These are phyloP conservation scores for Crithidia acanthocephali DNA, from an alignment of 208 protist species.

Conservation along the genomic window DNA sequence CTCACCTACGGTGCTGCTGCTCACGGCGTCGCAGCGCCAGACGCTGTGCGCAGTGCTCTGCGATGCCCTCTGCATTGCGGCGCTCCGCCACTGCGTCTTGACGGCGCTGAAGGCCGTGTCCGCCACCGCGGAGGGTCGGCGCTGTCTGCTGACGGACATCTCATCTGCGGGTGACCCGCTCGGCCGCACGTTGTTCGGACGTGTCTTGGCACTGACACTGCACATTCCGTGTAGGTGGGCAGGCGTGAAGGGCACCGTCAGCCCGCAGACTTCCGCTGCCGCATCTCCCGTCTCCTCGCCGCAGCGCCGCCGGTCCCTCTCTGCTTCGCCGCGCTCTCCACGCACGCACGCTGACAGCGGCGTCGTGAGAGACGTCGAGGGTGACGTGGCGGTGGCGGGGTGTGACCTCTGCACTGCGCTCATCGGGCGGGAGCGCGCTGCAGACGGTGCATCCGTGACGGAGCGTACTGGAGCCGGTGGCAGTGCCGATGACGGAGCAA, in stretches of 20 bases:
- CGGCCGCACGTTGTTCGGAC: slow-evolving; percentile 69
- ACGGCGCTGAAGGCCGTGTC: slow-evolving; percentile 37
- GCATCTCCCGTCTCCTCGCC: not conserved
- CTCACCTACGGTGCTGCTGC: not conserved
- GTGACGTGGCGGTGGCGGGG: slow-evolving; percentile 10
- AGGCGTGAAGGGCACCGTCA: not conserved
- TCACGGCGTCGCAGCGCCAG: slow-evolving; percentile 24
- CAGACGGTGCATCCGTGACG: not conserved
- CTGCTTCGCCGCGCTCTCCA: not conserved
- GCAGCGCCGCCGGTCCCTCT: not conserved
- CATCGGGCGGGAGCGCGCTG: not conserved
- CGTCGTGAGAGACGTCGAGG: not conserved
- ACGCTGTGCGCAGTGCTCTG: slow-evolving; percentile 41
- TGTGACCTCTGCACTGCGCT: slow-evolving; percentile 26
- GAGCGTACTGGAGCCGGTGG: not conserved
- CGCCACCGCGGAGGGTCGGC: slow-evolving; percentile 49
- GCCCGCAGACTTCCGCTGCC: not conserved
- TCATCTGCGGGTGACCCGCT: slow-evolving; percentile 50
- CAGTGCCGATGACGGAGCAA: not conserved
- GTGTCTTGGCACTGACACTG: slow-evolving; percentile 62
- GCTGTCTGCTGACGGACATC: slow-evolving; percentile 67
- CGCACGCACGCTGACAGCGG: not conserved
- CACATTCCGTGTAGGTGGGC: slow-evolving; percentile 32
- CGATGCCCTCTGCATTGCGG: slow-evolving; percentile 38
- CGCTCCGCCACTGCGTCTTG: slow-evolving; percentile 39